Evolutionary conservation across 371 early-diverging fungal genomes (phyloP).

Genomic region (Zychaea mexicana): DNA sequence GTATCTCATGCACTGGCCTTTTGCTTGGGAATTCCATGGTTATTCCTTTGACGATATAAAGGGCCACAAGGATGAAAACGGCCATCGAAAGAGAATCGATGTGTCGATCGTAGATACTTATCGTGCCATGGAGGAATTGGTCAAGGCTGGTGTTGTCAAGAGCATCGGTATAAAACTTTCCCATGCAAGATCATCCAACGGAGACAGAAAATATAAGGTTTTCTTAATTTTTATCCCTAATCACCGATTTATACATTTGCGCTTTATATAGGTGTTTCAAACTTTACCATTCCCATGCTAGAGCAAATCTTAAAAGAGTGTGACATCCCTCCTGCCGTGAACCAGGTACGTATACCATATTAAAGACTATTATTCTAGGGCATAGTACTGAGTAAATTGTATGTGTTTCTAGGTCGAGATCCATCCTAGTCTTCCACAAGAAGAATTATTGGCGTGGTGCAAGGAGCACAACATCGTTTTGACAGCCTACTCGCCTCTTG

Average conservation of each 20-base stretch:
- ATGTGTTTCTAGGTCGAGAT: slow-evolving; percentile 61
- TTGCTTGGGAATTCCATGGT: slow-evolving; percentile 42
- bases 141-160: slow-evolving; percentile 57
- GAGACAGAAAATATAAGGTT: not conserved
- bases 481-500: slow-evolving; percentile 53
- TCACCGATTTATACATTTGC: slow-evolving; percentile 29
- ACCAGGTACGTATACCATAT: slow-evolving; percentile 65
- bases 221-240: slow-evolving; percentile 42
- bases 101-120: slow-evolving; percentile 68
- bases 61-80: slow-evolving; percentile 18
- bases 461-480: slow-evolving; percentile 39
- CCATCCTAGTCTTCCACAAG: slow-evolving; percentile 55
- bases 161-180: slow-evolving; percentile 40
- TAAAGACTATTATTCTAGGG: too few relatives aligned
- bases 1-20: slow-evolving; percentile 73
- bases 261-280: slow-evolving; percentile 46
- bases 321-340: slow-evolving; percentile 79
- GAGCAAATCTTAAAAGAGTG: slow-evolving; percentile 66
- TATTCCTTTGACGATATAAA: slow-evolving; percentile 25
- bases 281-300: slow-evolving; percentile 68
- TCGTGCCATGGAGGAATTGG: slow-evolving; percentile 75
- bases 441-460: slow-evolving; percentile 38
- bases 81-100: slow-evolving; percentile 32
- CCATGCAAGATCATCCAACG: not conserved
- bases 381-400: too few relatives aligned